phyloP scores from a whole-genome alignment of 2,329 filamentous ascomycete genomes.

The Chrysoporthe deuterocubensis region DNA sequence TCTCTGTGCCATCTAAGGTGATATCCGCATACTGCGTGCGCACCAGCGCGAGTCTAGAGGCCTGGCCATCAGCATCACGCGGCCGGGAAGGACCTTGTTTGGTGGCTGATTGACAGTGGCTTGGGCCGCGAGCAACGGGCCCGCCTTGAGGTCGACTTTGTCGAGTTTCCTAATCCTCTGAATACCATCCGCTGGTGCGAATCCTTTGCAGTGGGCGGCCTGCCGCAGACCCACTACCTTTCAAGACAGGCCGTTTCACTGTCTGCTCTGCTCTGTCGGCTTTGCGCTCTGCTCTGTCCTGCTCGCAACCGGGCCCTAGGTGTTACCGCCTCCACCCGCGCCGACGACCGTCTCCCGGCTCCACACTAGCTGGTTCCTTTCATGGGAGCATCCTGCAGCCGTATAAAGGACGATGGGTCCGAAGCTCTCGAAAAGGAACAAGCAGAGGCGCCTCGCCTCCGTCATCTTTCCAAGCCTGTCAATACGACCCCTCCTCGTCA shows the following conservation, averaged over 20 bases:
- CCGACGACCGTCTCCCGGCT: background rate
- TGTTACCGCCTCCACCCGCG: background rate
- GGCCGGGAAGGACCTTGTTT: background rate
- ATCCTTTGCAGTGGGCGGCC: slow-evolving; percentile 6
- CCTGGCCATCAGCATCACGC: background rate
- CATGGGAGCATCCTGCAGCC: slow-evolving; percentile 15
- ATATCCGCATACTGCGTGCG: background rate
- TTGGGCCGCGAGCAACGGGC: background rate
- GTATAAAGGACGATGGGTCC: slow-evolving; percentile 25
- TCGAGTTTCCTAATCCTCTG: background rate
- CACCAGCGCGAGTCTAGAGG: background rate
- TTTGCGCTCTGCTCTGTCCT: too few relatives aligned
- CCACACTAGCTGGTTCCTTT: background rate
- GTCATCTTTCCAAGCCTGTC: slow-evolving; percentile 25
- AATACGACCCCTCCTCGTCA: slow-evolving; percentile 22
- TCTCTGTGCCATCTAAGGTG: background rate
- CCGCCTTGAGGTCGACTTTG: background rate
- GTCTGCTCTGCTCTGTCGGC: background rate
- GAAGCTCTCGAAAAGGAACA: slow-evolving; percentile 21
- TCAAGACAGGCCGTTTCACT: background rate
- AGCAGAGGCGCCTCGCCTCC: slow-evolving; percentile 14
- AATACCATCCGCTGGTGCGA: background rate
- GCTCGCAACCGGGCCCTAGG: background rate
- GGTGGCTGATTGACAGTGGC: background rate
- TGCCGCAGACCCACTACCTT: background rate